Base-by-base conservation (phyloP, 2,329 filamentous ascomycete species). In the Canariomyces notabilis region DNA sequence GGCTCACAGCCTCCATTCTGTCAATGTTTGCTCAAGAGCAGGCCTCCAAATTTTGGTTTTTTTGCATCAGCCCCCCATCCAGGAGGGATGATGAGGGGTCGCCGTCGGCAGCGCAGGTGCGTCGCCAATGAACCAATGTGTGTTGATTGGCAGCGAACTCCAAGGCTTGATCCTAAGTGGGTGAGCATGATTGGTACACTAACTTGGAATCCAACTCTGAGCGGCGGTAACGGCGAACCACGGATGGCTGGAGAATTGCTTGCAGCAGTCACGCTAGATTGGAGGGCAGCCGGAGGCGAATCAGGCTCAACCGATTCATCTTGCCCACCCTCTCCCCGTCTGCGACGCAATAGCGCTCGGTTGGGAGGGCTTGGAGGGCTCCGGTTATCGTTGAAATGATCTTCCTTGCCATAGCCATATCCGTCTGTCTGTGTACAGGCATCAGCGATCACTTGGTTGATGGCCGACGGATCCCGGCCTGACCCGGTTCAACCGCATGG, bases 1-100 rank as follows among this genome's bases (percentile, higher is more conserved):
- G 39, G 19, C 18, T 35, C 43, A 37, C 43, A 42, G 32, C 39
- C 40, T 36, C 43, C 33, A 20, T 12, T 20, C 34, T 18, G 34
- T 34, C 26, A 37, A 33, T 21, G 34, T 34, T 42, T 45, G 26
- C 26, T 9, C 15, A 6, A 2, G 12, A 18, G 15, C 20, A 14
- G 34, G 33, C 37, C 18, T 39, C 26, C 42, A 19, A 31, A 33
- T 23, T 41, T 37, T 8, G 22, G 37, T 12, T 14, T 34, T 22
- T 41, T 41, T 44, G 50, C 47, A 48, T 50, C 34, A 50, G 37
- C 47, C 50, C 35, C n/a, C n/a, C n/a, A n/a, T n/a, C n/a, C n/a
- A n/a, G n/a, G 40, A 47, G 38, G 15, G 19, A 37, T 16, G 37
- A 15, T 21, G 20, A 15, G 9, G 19, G 20, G 11, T 37, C 19